Base-by-base conservation (phyloP, 208 protist species). In the Acanthamoeba healyi region DNA sequence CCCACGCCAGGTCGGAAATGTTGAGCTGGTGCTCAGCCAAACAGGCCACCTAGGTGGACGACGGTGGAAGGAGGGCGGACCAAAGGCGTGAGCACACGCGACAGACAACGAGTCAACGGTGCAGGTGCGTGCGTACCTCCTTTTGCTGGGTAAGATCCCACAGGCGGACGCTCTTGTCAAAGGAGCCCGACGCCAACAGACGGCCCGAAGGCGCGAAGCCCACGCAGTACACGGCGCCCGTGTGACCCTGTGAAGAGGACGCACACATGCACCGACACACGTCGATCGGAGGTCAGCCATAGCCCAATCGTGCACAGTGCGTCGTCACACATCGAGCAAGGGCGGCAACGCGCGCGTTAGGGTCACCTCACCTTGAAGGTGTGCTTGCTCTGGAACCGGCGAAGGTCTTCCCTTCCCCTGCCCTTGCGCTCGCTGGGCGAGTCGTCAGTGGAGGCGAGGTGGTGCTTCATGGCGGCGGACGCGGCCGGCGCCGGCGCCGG, bases 141-240 rank as follows among this genome's bases (percentile, higher is more conserved):
- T 92, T 95, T 74, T 93, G 94, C 82, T 89, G 94, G 61, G 79
- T 88, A 12, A 96, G 92, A 94, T 96, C 95, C 95, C 95, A 96
- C 0, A 96, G 36, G 15, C 95, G 94, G n/a, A 96, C 54, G 54
- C 42, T 94, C 49, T 96, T 95, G 40, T 96, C 95, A 46, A 96
- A 96, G n/a, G 77, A 94, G 42, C 94, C 95, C 36, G 86, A 95
- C 32, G 92, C 95, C n/a, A 96, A 56, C 38, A 96, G 79, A n/a
- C 93, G 82, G 46, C 95, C 95, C 74, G 93, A 96, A 49, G 95
- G 95, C 61, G 95, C 95, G 54, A 96, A 96, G 15, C 94, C 58
- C 4, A 95, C 77, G 44, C 89, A 67, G 46, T 96, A 94, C 14
- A 96, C 94, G 34, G 92, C 87, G 14, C 82, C 95, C 61, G 44